Conservation (phyloP, 495 filamentous ascomycete species). For the Penicillium parvum region DNA sequence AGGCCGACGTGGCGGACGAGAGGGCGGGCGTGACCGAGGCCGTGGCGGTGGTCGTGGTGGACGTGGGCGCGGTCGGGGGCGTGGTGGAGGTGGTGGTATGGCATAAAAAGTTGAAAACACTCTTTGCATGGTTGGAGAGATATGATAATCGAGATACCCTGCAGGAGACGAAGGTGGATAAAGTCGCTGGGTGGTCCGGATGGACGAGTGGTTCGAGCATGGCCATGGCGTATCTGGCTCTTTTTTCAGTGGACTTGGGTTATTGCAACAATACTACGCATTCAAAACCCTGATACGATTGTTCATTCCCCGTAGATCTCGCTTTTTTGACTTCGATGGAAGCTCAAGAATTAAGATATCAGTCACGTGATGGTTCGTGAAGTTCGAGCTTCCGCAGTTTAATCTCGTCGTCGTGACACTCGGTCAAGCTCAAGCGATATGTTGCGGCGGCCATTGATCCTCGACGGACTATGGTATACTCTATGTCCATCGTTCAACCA, state of each 20-base stretch:
- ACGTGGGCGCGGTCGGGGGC: slow-evolving; percentile 51
- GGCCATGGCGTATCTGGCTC: slow-evolving; percentile 44
- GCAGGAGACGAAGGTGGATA: slow-evolving; percentile 23
- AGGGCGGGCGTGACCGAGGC: slow-evolving; percentile 52
- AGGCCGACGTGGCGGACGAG: slow-evolving; percentile 64
- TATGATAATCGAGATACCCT: slow-evolving; percentile 41
- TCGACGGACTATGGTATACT: slow-evolving; percentile 65
- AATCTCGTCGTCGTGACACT: neutral
- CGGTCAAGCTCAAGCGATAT: slow-evolving; percentile 27
- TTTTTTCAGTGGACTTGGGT: slow-evolving; percentile 35
- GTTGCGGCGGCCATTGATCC: slow-evolving; percentile 42
- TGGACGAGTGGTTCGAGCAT: slow-evolving; percentile 39
- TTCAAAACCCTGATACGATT: slow-evolving; percentile 7
- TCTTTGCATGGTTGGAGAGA: slow-evolving; percentile 22
- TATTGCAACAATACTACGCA: slow-evolving; percentile 21
- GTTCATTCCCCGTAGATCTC: neutral
- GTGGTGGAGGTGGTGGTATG: slow-evolving; percentile 8
- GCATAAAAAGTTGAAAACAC: slow-evolving; percentile 8
- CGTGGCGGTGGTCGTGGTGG: slow-evolving; percentile 47
- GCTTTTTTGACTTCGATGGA: neutral
- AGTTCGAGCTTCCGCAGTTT: no score
- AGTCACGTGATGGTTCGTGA: neutral
- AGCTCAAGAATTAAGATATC: slow-evolving; percentile 1
- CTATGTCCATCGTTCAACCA: slow-evolving; percentile 55
- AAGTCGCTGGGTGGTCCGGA: slow-evolving; percentile 30